Evolutionary conservation across 2,329 filamentous ascomycete genomes (phyloP).

Genomic region (Fusarium metavorans): DNA sequence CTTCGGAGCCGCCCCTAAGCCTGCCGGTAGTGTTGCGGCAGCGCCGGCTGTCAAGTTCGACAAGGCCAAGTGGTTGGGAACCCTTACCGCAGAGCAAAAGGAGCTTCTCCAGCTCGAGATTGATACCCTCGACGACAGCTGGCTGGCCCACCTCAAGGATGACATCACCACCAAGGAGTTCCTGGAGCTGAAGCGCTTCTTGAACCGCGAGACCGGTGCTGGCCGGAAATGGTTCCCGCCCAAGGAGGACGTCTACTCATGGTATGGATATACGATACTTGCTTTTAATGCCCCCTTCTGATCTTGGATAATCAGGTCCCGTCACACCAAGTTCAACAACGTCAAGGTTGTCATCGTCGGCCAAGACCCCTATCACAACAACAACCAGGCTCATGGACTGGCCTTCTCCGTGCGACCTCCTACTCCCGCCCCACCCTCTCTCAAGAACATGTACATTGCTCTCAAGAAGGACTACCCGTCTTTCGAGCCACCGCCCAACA

Average conservation of each 20-base stretch:
- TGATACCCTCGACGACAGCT: constrained; percentile 89
- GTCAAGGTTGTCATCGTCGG: constrained; percentile 95
- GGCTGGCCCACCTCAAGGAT: constrained; percentile 89
- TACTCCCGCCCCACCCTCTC: constrained; percentile 86
- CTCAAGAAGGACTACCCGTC: constrained; percentile 89
- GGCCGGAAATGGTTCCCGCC: constrained; percentile 90
- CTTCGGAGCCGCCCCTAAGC: constrained; percentile 77
- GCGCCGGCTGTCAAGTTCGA: constrained; percentile 73
- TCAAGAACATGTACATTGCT: constrained; percentile 92
- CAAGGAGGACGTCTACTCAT: constrained; percentile 90
- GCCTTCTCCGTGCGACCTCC: constrained; percentile 95
- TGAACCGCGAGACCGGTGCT: constrained; percentile 79
- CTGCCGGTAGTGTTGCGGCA: constrained; percentile 48
- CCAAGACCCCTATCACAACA: constrained; percentile 97
- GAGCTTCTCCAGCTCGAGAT: constrained; percentile 89
- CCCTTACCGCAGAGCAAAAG: constrained; percentile 84
- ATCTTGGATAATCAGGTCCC: constrained; percentile 74
- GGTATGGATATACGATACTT: constrained; percentile 66
- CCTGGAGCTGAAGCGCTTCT: constrained; percentile 86
- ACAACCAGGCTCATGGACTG: constrained; percentile 94
- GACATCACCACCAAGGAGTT: constrained; percentile 85
- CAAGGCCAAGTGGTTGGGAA: constrained; percentile 89
- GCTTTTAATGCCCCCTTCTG: constrained; percentile 15
- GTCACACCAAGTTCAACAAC: constrained; percentile 86
- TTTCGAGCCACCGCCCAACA: constrained; percentile 81